A percentile compares a stretch with the other conserved stretches of the same genome.
Evolutionary conservation across 306 rosid species (phyloP).

Genomic region (Gastrolobium villosum): DNA sequence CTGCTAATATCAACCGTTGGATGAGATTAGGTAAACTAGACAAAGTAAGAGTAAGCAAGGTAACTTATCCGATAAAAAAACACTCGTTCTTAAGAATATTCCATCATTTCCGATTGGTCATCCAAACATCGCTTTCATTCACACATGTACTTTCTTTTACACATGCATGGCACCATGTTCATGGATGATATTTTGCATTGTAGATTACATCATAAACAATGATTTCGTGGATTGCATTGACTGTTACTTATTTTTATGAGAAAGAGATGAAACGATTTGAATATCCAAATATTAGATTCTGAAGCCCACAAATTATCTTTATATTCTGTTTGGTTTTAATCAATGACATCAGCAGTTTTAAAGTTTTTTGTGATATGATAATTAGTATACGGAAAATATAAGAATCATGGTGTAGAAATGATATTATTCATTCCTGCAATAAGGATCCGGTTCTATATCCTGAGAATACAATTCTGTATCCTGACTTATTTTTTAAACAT

Average conservation of each 20-base stretch:
- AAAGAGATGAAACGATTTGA: not conserved
- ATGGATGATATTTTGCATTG: conserved; percentile 6
- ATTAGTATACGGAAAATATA: not conserved
- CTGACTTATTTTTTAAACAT: no score
- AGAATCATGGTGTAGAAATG: no score
- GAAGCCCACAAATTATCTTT: conserved; percentile 50
- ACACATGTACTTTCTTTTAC: conserved; percentile 31
- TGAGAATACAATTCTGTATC: no score
- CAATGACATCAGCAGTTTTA: conserved; percentile 43
- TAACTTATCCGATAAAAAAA: no score
- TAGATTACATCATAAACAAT: conserved; percentile 37
- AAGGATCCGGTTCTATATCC: no score
- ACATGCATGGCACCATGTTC: conserved; percentile 31
- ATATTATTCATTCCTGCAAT: no score
- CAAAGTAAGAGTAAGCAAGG: no score
- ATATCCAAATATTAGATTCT: conserved; percentile 44
- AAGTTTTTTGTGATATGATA: not conserved
- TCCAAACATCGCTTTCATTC: not conserved
- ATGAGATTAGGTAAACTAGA: no score
- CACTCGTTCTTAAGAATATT: no score
- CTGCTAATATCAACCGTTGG: no score
- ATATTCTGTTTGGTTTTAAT: conserved; percentile 40
- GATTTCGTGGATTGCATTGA: conserved; percentile 34
- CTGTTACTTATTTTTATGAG: not conserved
- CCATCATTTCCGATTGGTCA: not conserved